Evolutionary conservation across 2,329 filamentous ascomycete genomes (phyloP), one percentile per base, ranked within the genome.

Genomic region (Alternaria hordeiaustralica): DNA sequence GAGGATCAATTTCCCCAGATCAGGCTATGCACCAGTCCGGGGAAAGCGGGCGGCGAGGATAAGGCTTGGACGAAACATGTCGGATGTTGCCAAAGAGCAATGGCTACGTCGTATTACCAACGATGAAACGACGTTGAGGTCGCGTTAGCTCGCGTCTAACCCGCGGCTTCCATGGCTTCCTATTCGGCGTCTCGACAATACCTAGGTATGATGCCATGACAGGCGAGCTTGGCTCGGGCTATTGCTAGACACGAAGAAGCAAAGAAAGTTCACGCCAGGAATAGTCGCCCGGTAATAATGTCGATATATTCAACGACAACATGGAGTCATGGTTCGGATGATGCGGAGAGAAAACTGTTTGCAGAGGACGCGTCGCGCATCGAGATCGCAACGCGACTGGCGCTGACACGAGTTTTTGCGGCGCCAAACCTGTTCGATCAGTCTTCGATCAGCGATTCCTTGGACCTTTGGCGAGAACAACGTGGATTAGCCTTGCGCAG

Each of bases 1-100:
- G 66, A 61, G 55, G 67, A 70, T 58, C 60, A 60, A 53, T 25
- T 67, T 71, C 67, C 72, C 72, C 69, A 69, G 63, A 73, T 65
- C 58, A 70, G 68, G 61, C 56, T 63, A 58, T 28, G 46, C 46
- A 64, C 23, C 47, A 57, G 51, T 58, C 63, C 62, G 68, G 69
- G 68, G 66, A 70, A 69, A 64, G 70, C 67, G 68, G 64, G 61
- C 55, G 53, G 55, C 57, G 36, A 58, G 47, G 65, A 59, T 41
- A 60, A 25, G 36, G 21, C 41, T 20, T 55, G 33, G 57, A 50
- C 26, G 49, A 57, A 43, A 55, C 36, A 49, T 43, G 49, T 56
- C 44, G 60, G 45, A 61, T 49, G n/a, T 23, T 54, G 23, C 54
- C 51, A 53, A 53, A 59, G 53, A 59, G 36, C 13, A 13, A 65